Conservation (phyloP, 441 rosid species). For the Codiaeum variegatum region DNA sequence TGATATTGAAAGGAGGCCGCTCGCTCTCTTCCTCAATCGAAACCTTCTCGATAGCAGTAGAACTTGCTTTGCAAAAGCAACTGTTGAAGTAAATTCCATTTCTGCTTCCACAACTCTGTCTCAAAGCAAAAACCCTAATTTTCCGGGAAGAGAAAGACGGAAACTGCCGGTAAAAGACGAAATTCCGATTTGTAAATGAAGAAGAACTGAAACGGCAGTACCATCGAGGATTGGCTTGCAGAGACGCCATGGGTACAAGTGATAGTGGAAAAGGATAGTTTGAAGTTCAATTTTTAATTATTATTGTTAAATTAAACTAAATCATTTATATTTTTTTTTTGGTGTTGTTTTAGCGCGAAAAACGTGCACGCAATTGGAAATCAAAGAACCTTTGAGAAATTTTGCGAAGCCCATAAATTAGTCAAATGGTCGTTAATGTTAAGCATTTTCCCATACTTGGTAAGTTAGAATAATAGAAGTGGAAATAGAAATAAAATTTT, state of each 20-base stretch:
- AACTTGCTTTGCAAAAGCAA: constrained; percentile 35
- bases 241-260: constrained; percentile 38
- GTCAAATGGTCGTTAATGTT: constrained; percentile 2
- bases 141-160: constrained; percentile 26
- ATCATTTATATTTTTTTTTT: too few species aligned
- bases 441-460: too few species aligned
- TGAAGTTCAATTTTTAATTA: background rate
- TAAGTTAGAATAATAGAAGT: too few species aligned
- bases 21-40: constrained; percentile 24
- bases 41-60: constrained; percentile 30
- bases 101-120: constrained; percentile 13
- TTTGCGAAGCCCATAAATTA: background rate
- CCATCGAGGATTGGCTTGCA: constrained; percentile 24
- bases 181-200: constrained; percentile 23
- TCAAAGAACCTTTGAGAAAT: background rate
- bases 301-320: background rate
- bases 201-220: constrained; percentile 16
- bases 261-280: background rate
- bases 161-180: constrained; percentile 27
- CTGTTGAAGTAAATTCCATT: constrained; percentile 19
- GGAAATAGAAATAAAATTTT: too few species aligned
- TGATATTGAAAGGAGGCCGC: constrained; percentile 76
- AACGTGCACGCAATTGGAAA: background rate
- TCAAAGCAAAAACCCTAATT: constrained; percentile 20
- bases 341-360: background rate